phyloP scores from a whole-genome alignment of 2,329 filamentous ascomycete genomes.

The Colletotrichum spaethianum region DNA sequence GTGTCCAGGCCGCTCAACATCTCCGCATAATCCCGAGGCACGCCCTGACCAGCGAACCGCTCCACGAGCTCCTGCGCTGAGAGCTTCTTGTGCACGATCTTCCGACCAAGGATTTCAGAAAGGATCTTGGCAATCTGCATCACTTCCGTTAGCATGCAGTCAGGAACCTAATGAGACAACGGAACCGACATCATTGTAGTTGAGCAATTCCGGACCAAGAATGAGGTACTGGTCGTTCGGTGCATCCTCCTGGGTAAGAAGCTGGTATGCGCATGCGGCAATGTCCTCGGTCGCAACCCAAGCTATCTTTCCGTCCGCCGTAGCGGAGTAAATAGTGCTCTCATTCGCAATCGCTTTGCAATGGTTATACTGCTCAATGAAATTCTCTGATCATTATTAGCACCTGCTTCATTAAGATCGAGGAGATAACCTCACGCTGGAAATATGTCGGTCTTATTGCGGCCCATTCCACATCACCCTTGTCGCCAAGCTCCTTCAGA shows the following conservation, averaged over 20 bases:
- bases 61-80: slow-evolving; percentile 47
- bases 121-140: slow-evolving; percentile 51
- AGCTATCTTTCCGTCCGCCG: slow-evolving; percentile 59
- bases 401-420: background rate
- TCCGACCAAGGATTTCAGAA: slow-evolving; percentile 49
- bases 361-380: slow-evolving; percentile 50
- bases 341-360: slow-evolving; percentile 53
- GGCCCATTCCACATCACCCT: slow-evolving; percentile 56
- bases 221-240: slow-evolving; percentile 58
- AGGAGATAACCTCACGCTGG: slow-evolving; percentile 52
- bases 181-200: slow-evolving; percentile 51
- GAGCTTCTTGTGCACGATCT: slow-evolving; percentile 53
- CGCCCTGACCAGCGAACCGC: slow-evolving; percentile 44
- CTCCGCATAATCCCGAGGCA: slow-evolving; percentile 50
- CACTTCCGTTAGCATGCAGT: slow-evolving; percentile 39
- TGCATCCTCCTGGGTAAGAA: slow-evolving; percentile 54
- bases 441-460: slow-evolving; percentile 65
- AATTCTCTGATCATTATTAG: slow-evolving; percentile 56
- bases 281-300: slow-evolving; percentile 64
- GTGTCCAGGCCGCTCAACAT: slow-evolving; percentile 53
- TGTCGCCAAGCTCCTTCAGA: slow-evolving; percentile 52
- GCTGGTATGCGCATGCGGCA: slow-evolving; percentile 58
- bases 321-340: slow-evolving; percentile 59
- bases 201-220: slow-evolving; percentile 54
- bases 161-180: background rate